phyloP scores from a whole-genome alignment of 805 yeast genomes.

The Myxozyma lipomycoides region DNA sequence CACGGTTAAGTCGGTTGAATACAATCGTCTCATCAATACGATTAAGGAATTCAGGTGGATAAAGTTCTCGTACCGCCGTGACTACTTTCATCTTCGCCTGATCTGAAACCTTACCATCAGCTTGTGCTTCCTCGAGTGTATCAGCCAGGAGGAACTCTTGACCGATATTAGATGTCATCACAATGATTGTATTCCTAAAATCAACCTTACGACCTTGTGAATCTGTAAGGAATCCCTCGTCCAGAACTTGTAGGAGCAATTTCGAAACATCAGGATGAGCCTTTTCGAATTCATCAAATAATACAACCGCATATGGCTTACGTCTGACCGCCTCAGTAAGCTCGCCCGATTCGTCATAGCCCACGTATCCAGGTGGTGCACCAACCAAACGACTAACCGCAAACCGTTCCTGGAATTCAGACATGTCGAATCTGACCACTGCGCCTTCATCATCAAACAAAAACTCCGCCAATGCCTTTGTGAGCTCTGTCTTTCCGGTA shows the following conservation, averaged over 20 bases:
- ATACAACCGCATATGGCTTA: slow-evolving; percentile 87
- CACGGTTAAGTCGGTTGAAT: slow-evolving; percentile 81
- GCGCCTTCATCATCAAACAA: slow-evolving; percentile 84
- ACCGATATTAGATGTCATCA: slow-evolving; percentile 95
- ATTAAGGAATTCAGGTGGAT: slow-evolving; percentile 94
- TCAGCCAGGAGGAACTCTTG: slow-evolving; percentile 81
- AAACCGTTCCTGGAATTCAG: slow-evolving; percentile 95
- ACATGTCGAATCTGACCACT: slow-evolving; percentile 92
- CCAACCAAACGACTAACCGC: slow-evolving; percentile 88
- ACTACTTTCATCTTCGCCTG: slow-evolving; percentile 55
- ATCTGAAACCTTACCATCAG: slow-evolving; percentile 52
- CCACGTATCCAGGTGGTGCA: slow-evolving; percentile 97
- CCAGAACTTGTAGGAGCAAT: slow-evolving; percentile 82
- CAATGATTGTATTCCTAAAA: slow-evolving; percentile 89
- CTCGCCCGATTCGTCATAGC: slow-evolving; percentile 91
- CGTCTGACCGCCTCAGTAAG: slow-evolving; percentile 93
- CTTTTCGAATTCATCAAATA: slow-evolving; percentile 95
- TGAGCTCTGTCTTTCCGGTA: slow-evolving; percentile 95
- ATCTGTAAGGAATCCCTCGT: slow-evolving; percentile 92
- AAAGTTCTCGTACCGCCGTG: slow-evolving; percentile 63
- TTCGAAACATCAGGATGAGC: slow-evolving; percentile 96
- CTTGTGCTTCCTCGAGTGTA: slow-evolving; percentile 35
- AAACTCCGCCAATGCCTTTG: slow-evolving; percentile 88
- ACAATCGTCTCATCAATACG: slow-evolving; percentile 91
- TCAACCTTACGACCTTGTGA: slow-evolving; percentile 93